Evolutionary conservation across 1,139 yeast species (phyloP).

Genomic region (Zygosaccharomyces sapae): DNA sequence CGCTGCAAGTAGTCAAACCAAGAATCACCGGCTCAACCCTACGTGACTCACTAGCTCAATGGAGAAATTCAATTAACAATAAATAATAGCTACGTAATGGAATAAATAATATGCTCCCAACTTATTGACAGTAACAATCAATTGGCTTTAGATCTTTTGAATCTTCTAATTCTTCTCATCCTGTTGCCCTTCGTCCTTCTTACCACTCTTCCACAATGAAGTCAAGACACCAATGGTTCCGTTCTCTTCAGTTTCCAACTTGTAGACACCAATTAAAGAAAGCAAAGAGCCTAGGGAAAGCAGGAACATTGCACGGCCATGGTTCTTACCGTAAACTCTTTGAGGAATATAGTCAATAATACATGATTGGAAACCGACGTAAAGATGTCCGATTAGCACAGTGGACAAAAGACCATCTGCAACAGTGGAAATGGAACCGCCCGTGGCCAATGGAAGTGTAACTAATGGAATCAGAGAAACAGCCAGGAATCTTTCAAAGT

Average conservation of each 20-base stretch:
- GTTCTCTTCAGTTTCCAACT: constrained; percentile 64
- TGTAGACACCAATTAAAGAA: constrained; percentile 64
- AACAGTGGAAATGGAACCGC: constrained; percentile 45
- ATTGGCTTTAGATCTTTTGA: constrained; percentile 1
- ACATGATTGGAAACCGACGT: constrained; percentile 72
- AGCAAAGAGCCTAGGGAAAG: constrained; percentile 60
- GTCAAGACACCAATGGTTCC: constrained; percentile 49
- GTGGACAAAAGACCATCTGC: constrained; percentile 57
- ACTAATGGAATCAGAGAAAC: constrained; percentile 60
- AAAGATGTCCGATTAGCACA: constrained; percentile 57
- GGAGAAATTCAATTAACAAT: constrained; percentile 2
- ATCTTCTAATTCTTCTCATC: constrained; percentile 9
- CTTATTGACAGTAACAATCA: constrained; percentile 3
- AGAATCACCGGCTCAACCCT: not conserved
- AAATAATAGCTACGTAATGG: constrained; percentile 3
- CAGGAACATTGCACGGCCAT: constrained; percentile 57
- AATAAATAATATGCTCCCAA: not conserved
- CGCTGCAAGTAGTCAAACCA: constrained; percentile 14
- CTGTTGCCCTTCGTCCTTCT: constrained; percentile 12
- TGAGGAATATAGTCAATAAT: constrained; percentile 73
- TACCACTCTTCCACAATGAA: constrained; percentile 41
- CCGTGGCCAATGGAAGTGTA: constrained; percentile 59
- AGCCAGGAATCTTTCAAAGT: constrained; percentile 57
- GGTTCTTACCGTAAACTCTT: constrained; percentile 67
- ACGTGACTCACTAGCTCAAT: constrained; percentile 2